A percentile compares a stretch with the other conserved stretches of the same genome.
These are phyloP conservation scores for Scleromitrula shiraiana DNA, from an alignment of 2,329 filamentous ascomycete species.

Conservation along the genomic window DNA sequence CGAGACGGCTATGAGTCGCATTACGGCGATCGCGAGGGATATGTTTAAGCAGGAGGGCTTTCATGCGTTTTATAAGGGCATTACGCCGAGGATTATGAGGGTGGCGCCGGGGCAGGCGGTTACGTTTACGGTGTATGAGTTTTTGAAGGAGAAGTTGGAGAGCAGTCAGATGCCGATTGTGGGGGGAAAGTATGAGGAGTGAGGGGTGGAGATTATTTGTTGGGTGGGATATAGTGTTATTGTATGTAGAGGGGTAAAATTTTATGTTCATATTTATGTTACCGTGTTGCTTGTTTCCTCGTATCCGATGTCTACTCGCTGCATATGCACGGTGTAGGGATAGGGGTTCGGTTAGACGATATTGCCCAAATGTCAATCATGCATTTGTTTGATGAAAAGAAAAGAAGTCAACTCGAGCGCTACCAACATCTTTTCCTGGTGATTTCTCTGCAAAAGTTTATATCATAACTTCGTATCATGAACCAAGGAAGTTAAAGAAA, in stretches of 20 bases:
- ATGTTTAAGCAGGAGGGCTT: slow-evolving; percentile 94
- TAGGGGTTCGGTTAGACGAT: too few species aligned
- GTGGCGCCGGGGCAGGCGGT: slow-evolving; percentile 90
- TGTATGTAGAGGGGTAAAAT: too few species aligned
- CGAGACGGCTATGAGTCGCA: slow-evolving; percentile 71
- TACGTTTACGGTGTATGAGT: slow-evolving; percentile 72
- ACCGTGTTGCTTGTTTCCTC: too few species aligned
- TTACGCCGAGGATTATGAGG: slow-evolving; percentile 94
- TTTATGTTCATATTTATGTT: too few species aligned
- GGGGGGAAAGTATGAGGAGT: slow-evolving; percentile 62
- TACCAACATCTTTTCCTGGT: too few species aligned
- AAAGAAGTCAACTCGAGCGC: too few species aligned
- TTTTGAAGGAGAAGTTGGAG: slow-evolving; percentile 64
- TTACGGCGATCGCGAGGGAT: slow-evolving; percentile 67
- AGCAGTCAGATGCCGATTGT: slow-evolving; percentile 48
- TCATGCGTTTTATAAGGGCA: slow-evolving; percentile 97
- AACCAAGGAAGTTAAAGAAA: not conserved
- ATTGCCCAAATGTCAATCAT: too few species aligned
- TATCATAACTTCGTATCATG: too few species aligned
- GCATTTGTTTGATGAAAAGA: too few species aligned
- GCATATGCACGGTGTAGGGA: too few species aligned
- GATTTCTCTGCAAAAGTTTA: too few species aligned
- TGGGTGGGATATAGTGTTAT: not conserved
- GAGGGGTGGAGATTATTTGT: slow-evolving; percentile 17
- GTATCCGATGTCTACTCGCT: too few species aligned